These are phyloP conservation scores for Termitomyces titanicus DNA, from an alignment of 768 basidiomycete species.

Conservation along the genomic window DNA sequence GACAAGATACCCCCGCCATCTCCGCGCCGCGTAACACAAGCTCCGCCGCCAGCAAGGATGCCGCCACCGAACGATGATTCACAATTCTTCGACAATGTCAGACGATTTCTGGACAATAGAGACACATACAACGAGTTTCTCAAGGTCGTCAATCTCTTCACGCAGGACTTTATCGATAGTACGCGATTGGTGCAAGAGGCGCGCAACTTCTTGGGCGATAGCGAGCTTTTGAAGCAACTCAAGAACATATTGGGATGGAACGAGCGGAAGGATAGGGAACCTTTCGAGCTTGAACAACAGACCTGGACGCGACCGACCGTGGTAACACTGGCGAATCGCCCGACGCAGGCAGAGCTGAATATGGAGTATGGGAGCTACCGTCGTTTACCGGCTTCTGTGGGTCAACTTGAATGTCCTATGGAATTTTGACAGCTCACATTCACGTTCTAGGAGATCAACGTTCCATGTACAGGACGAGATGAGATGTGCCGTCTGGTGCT, in stretches of 20 bases:
- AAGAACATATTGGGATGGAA: conserved; percentile 88
- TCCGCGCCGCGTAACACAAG: conserved; percentile 18
- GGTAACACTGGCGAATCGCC: conserved; percentile 36
- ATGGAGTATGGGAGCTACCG: conserved; percentile 88
- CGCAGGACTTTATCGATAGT: conserved; percentile 89
- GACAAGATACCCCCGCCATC: conserved; percentile 33
- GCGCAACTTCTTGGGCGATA: conserved; percentile 69
- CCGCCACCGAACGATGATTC: conserved; percentile 41
- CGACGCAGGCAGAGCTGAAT: conserved; percentile 62
- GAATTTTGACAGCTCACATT: background rate
- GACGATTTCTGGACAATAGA: conserved; percentile 62
- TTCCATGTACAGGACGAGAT: conserved; percentile 92
- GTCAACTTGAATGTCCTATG: conserved; percentile 26
- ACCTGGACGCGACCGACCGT: conserved; percentile 51
- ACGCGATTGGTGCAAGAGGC: conserved; percentile 80
- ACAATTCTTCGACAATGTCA: conserved; percentile 92
- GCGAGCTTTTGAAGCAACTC: conserved; percentile 78
- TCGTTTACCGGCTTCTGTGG: conserved; percentile 71
- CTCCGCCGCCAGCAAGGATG: conserved; percentile 24
- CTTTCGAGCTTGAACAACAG: conserved; percentile 43
- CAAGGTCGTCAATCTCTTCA: conserved; percentile 91
- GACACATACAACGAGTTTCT: conserved; percentile 93
- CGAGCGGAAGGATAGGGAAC: conserved; percentile 61
- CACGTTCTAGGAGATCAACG: conserved; percentile 66
- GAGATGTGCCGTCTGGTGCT: conserved; percentile 95